Evolutionary conservation across 2,329 filamentous ascomycete genomes (phyloP), one percentile per base, ranked within the genome.

Genomic region (Colletotrichum acutatum): DNA sequence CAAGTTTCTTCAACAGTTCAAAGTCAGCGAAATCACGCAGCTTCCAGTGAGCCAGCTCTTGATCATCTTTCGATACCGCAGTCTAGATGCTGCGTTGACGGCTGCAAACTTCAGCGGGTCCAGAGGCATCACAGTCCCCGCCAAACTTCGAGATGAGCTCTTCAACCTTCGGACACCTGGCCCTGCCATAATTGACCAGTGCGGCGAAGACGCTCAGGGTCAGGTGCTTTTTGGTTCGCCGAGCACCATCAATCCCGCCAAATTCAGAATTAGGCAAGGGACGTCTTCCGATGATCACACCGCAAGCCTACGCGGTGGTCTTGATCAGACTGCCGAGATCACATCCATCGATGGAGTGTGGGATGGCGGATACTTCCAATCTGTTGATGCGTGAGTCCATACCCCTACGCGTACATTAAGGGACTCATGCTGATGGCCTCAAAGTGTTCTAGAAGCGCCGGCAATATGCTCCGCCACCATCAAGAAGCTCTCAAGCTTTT

Each of bases 31-130:
- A 69, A 75, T 83, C 72, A 82, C 79, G 71, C 80, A 83, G 75
- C 75, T 81, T 46, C 73, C 77, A 58, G 11, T 78, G 16, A 79
- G 80, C 74, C 82, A 82, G 76, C 78, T 84, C 61, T 74, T 76
- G 74, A 83, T 79, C 37, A 81, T 84, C 62, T 76, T 84, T 42
- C 78, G 79, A 66, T 84, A 84, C 62, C 77, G 78, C 56, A 70
- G 74, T 57, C 46, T 78, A 37, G 72, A 68, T 7, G 75, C 76
- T 11, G 34, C 61, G 16, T 22, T 78, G 24, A 74, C 69, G 12
- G 54, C 62, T 12, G 19, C 37, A 8, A 74, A 76, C 32, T 76
- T 77, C 66, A 75, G 68, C 26, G 22, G 46, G 7, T 11, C 71
- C 1, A 64, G 58, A 28, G 76, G 77, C 5, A 52, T 78, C 32